Conservation (phyloP, 2,329 filamentous ascomycete genomes). For the Claviceps sp. region DNA sequence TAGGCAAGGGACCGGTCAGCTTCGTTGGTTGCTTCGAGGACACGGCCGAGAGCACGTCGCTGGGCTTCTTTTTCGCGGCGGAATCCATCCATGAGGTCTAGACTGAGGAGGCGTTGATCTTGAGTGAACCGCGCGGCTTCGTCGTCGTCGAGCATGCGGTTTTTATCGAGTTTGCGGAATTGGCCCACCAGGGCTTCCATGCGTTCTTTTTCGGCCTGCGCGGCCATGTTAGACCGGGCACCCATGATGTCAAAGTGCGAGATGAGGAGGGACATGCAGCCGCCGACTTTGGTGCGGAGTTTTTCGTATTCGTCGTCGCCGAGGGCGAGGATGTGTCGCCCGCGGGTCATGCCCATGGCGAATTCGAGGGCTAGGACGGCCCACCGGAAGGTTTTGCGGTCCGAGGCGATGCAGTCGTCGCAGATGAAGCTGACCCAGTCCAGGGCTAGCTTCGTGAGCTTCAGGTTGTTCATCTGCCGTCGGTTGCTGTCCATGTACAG, state of each 20-base stretch:
- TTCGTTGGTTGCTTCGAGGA: constrained; percentile 89
- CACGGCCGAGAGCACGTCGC: constrained; percentile 74
- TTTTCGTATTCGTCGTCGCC: constrained; percentile 76
- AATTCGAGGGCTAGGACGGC: constrained; percentile 91
- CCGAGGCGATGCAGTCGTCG: constrained; percentile 87
- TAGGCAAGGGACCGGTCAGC: constrained; percentile 90
- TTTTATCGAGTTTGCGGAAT: constrained; percentile 65
- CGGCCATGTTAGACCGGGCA: constrained; percentile 80
- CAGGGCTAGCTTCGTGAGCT: constrained; percentile 80
- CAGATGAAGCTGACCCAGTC: constrained; percentile 98
- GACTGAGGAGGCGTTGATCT: constrained; percentile 58
- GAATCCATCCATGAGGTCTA: constrained; percentile 63
- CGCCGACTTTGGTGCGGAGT: constrained; percentile 77
- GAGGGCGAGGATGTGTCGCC: constrained; percentile 82
- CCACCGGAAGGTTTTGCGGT: constrained; percentile 95
- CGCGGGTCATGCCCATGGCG: constrained; percentile 92
- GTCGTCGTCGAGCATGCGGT: constrained; percentile 62
- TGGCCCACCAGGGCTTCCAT: constrained; percentile 69
- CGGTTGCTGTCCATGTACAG: constrained; percentile 93
- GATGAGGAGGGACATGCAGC: constrained; percentile 93
- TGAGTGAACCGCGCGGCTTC: constrained; percentile 65
- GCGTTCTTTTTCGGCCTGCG: constrained; percentile 83
- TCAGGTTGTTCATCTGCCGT: constrained; percentile 92
- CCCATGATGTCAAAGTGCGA: constrained; percentile 99
- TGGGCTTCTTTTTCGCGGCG: constrained; percentile 72